These are phyloP conservation scores for Plantago major DNA, from an alignment of 257 asterid genomes.

Conservation along the genomic window DNA sequence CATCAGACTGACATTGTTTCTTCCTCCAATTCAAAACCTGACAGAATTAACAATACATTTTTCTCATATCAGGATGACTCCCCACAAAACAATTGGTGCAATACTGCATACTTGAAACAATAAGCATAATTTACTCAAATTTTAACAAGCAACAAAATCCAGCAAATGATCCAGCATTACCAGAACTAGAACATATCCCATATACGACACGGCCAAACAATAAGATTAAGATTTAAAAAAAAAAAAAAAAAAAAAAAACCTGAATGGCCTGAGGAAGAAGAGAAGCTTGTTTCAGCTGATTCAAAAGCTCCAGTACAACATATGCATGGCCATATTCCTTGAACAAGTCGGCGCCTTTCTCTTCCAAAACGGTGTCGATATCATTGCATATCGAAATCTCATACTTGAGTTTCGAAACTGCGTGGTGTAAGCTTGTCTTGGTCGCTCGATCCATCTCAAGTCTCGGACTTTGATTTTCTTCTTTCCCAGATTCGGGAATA, in stretches of 20 bases:
- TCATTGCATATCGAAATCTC: conserved; percentile 39
- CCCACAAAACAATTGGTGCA: no score
- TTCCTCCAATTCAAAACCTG: conserved; percentile 91
- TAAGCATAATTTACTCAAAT: no score
- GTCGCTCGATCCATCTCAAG: no score
- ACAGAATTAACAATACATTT: conserved; percentile 14
- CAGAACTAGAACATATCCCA: not conserved
- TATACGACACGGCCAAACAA: no score
- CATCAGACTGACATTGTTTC: conserved; percentile 39
- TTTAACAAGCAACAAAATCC: not conserved
- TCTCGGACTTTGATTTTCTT: no score
- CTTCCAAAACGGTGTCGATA: conserved; percentile 45
- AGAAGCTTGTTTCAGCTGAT: conserved; percentile 28
- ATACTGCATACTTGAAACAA: not conserved
- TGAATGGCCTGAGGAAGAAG: conserved; percentile 58
- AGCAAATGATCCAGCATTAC: not conserved
- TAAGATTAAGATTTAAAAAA: no score
- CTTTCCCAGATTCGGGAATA: no score
- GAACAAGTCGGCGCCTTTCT: conserved; percentile 48
- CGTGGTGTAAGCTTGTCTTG: not conserved
- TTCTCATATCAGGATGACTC: not conserved
- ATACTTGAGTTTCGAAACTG: conserved; percentile 37
- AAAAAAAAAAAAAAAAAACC: conserved; percentile 65
- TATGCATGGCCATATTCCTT: conserved; percentile 48
- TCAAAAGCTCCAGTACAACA: conserved; percentile 58